Evolutionary conservation across 1,284 basidiomycete genomes (phyloP).

Genomic region (Anthracocystis walkeri): DNA sequence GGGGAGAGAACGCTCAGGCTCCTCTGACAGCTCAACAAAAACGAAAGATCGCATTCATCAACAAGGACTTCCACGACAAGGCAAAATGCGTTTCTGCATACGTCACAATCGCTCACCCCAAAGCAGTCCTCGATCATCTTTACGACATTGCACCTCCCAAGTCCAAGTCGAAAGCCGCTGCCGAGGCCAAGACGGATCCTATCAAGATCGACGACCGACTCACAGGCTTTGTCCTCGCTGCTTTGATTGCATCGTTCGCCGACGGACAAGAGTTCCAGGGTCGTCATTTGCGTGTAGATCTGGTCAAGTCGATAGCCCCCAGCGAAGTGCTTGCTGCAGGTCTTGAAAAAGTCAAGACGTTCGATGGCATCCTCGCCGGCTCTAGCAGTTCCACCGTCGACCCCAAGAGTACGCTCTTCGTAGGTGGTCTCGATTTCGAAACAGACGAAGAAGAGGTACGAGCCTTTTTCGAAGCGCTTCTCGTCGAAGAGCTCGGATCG

Average conservation of each 20-base stretch:
- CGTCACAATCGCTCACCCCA: slow-evolving; percentile 60
- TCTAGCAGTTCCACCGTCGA: slow-evolving; percentile 49
- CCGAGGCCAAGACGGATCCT: slow-evolving; percentile 4
- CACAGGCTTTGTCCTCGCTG: slow-evolving; percentile 75
- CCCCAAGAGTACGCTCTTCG: slow-evolving; percentile 82
- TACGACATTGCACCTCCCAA: slow-evolving; percentile 32
- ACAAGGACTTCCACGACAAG: slow-evolving; percentile 75
- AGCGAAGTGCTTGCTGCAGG: slow-evolving; percentile 58
- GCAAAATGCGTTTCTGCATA: slow-evolving; percentile 66
- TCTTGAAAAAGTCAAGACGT: slow-evolving; percentile 57
- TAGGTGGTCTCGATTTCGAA: slow-evolving; percentile 92
- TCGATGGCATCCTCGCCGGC: slow-evolving; percentile 51
- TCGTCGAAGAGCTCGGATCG: slow-evolving; percentile 80
- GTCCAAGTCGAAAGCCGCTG: slow-evolving; percentile 31
- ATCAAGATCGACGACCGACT: slow-evolving; percentile 44
- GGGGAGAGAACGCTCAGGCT: slow-evolving; percentile 57
- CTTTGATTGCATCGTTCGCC: slow-evolving; percentile 75
- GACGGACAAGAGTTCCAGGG: slow-evolving; percentile 82
- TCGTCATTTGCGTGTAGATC: slow-evolving; percentile 69
- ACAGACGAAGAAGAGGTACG: slow-evolving; percentile 90
- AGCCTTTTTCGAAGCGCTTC: slow-evolving; percentile 83
- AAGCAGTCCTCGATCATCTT: slow-evolving; percentile 40
- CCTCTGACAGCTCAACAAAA: slow-evolving; percentile 87
- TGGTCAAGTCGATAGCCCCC: slow-evolving; percentile 57
- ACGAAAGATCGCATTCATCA: slow-evolving; percentile 93